phyloP scores from a whole-genome alignment of 2,329 filamentous ascomycete genomes.

The Sclerotinia spermophila region DNA sequence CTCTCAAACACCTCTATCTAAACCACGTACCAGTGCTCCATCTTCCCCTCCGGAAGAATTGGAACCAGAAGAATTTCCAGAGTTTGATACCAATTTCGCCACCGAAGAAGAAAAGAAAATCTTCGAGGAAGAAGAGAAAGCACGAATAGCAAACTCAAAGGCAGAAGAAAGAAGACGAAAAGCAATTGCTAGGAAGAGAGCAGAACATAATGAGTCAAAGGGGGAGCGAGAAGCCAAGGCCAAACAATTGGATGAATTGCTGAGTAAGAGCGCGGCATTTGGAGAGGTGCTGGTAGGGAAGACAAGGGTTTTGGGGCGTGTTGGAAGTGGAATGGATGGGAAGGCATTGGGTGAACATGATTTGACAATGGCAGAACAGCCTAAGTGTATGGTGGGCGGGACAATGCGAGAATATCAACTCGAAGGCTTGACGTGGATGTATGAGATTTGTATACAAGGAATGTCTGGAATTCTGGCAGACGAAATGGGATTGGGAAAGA shows the following conservation, averaged over 20 bases:
- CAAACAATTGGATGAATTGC: constrained; percentile 54
- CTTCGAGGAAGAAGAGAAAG: constrained; percentile 45
- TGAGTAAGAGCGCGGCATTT: constrained; percentile 58
- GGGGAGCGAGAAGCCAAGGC: constrained; percentile 56
- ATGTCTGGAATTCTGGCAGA: constrained; percentile 60
- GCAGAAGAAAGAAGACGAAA: constrained; percentile 38
- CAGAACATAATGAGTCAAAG: constrained; percentile 45
- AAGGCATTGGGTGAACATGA: constrained; percentile 60
- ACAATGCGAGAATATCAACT: constrained; percentile 93
- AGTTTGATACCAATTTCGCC: constrained; percentile 25
- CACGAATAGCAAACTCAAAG: constrained; percentile 46
- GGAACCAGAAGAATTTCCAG: constrained; percentile 16
- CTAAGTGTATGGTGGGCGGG: constrained; percentile 77
- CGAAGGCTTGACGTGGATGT: constrained; percentile 94
- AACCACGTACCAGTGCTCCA: constrained; percentile 27
- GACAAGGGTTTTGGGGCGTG: constrained; percentile 58
- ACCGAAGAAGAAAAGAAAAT: constrained; percentile 34
- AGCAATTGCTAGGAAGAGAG: constrained; percentile 43
- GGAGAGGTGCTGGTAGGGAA: constrained; percentile 61
- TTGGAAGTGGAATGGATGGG: constrained; percentile 58
- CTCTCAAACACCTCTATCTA: constrained; percentile 26
- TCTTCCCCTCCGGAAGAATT: constrained; percentile 29
- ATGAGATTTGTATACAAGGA: constrained; percentile 56
- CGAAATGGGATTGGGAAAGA: constrained; percentile 60
- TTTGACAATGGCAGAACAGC: constrained; percentile 78